These are phyloP conservation scores for Rhynchosporium agropyri DNA, from an alignment of 2,329 filamentous ascomycete genomes.

Conservation along the genomic window DNA sequence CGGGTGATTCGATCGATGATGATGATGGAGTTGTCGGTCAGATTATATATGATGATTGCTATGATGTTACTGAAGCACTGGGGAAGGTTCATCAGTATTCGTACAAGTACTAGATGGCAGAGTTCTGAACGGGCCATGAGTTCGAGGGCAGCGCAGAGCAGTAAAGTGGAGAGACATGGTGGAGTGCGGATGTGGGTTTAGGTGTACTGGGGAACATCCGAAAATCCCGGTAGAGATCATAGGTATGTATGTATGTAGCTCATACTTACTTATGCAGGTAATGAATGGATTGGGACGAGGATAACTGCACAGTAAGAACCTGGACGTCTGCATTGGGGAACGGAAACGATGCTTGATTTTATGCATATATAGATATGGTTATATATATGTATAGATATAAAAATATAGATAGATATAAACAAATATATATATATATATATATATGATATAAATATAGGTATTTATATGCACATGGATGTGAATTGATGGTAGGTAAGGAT, in stretches of 20 bases:
- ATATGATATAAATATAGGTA: too few relatives aligned
- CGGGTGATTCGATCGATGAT: constrained; percentile 10
- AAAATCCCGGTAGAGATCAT: constrained; percentile 12
- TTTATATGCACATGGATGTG: too few relatives aligned
- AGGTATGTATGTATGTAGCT: too few relatives aligned
- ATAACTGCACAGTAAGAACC: background rate
- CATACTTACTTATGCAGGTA: too few relatives aligned
- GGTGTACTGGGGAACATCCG: background rate
- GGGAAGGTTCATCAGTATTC: too few relatives aligned
- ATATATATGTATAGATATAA: background rate
- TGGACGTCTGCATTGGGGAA: constrained; percentile 1
- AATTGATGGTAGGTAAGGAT: too few relatives aligned
- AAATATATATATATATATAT: too few relatives aligned
- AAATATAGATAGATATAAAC: constrained; percentile 9
- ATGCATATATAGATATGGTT: background rate
- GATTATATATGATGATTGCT: too few relatives aligned
- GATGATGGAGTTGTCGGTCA: constrained; percentile 12
- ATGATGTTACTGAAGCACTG: too few relatives aligned
- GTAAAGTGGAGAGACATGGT: background rate
- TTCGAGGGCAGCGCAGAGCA: too few relatives aligned
- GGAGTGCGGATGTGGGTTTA: background rate
- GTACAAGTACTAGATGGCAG: too few relatives aligned
- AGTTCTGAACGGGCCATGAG: too few relatives aligned
- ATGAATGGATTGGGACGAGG: background rate
- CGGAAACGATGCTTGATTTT: background rate